phyloP scores from a whole-genome alignment of 2,329 filamentous ascomycete genomes.

The Trichophyton benhamiae region DNA sequence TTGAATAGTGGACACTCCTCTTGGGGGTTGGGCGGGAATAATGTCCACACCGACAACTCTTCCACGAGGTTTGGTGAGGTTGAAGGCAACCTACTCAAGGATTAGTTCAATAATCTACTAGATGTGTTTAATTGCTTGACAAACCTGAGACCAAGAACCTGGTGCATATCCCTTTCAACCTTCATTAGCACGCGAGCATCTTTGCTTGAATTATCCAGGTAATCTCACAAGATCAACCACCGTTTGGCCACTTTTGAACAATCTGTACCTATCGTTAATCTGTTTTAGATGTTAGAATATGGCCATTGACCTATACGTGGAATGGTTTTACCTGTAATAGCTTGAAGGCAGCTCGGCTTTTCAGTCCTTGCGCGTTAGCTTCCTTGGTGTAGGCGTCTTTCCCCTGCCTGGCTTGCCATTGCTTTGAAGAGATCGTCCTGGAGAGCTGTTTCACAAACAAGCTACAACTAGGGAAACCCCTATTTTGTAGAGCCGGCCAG shows the following conservation, averaged over 20 bases:
- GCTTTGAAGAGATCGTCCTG: conserved; percentile 47
- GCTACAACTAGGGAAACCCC: neutral
- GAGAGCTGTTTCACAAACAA: neutral
- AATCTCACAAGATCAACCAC: conserved; percentile 68
- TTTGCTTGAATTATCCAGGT: neutral
- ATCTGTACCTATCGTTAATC: conserved; percentile 68
- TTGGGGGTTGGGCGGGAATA: conserved; percentile 80
- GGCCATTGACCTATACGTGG: neutral
- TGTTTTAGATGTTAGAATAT: conserved; percentile 24
- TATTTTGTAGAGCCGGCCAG: neutral
- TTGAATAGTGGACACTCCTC: conserved; percentile 86
- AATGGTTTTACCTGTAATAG: conserved; percentile 56
- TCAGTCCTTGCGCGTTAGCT: conserved; percentile 67
- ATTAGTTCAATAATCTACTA: neutral
- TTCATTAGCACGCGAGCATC: neutral
- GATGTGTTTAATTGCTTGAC: neutral
- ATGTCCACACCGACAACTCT: conserved; percentile 85
- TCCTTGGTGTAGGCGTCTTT: conserved; percentile 60
- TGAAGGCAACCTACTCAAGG: conserved; percentile 57
- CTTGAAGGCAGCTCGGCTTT: conserved; percentile 88
- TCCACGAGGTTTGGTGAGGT: conserved; percentile 62
- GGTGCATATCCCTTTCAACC: conserved; percentile 36
- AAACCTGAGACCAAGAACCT: conserved; percentile 49
- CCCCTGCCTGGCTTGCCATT: conserved; percentile 72
- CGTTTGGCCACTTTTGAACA: conserved; percentile 71